Percentiles rank a stretch among this genome's conserved stretches.
phyloP scores from a whole-genome alignment of 441 rosid genomes.

The Erysimum cheiri region DNA sequence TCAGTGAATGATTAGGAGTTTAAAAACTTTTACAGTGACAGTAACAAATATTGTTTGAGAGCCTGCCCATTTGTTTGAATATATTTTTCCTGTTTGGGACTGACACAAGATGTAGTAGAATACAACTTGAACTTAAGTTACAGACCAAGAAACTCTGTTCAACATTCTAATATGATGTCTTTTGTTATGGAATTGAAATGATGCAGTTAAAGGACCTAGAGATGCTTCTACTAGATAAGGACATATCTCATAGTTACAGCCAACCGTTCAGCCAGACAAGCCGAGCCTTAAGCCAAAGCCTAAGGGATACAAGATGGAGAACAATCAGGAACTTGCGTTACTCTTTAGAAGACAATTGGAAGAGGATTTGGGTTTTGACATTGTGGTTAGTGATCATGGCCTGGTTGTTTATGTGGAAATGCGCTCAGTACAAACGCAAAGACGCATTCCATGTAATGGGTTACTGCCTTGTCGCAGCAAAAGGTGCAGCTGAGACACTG shows the following conservation, averaged over 20 bases:
- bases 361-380: slow-evolving; percentile 65
- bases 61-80: not conserved
- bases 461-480: slow-evolving; percentile 65
- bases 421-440: slow-evolving; percentile 57
- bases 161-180: slow-evolving; percentile 21
- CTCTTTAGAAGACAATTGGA: slow-evolving; percentile 66
- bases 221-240: slow-evolving; percentile 67
- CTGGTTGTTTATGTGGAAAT: slow-evolving; percentile 65
- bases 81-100: not conserved
- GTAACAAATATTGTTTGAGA: not conserved
- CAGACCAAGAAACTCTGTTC: slow-evolving; percentile 5
- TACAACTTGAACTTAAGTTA: not conserved
- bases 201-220: slow-evolving; percentile 74
- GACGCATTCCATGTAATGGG: slow-evolving; percentile 63
- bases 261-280: slow-evolving; percentile 71
- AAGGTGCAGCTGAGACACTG: slow-evolving; percentile 76
- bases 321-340: slow-evolving; percentile 52
- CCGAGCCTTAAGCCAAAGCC: slow-evolving; percentile 68
- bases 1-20: not conserved
- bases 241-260: slow-evolving; percentile 65
- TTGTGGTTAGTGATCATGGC: slow-evolving; percentile 64
- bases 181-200: slow-evolving; percentile 35
- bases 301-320: slow-evolving; percentile 59
- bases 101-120: slow-evolving; percentile 9
- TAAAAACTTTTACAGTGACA: too few relatives aligned